Evolutionary conservation across 2,329 filamentous ascomycete species (phyloP), one percentile per base, ranked within the genome.

Genomic region (Pyricularia sp.): DNA sequence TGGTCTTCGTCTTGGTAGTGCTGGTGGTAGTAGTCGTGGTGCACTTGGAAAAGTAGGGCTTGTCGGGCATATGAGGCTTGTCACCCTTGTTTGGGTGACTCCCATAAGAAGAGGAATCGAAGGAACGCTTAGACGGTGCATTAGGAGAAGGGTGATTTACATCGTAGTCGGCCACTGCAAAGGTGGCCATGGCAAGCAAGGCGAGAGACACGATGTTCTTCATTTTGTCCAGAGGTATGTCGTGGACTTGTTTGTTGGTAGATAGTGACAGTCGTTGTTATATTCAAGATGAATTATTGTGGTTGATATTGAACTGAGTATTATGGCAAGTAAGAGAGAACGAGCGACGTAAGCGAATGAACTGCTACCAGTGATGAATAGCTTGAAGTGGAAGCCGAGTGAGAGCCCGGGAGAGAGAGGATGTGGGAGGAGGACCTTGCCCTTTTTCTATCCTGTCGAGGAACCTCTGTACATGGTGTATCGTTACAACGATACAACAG

Each of bases 321-420:
- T 49, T 49, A 49, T 49, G 19, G n/a, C 40, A 49, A 49, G 16
- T 9, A 49, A 28, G 24, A 26, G 35, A 66, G 61, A 68, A 65
- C 65, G 69, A 71, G 67, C 68, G 69, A 69, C 64, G 57, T 55
- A 64, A 70, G 68, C 68, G 68, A 70, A 65, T 64, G 69, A 53
- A 68, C 65, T 66, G 69, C 53, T 67, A 66, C 66, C 67, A 65
- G 63, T 61, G 69, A 70, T 65, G 68, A 19, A 55, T 22, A 55
- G 49, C 69, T 68, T 65, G 33, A 63, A 65, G 62, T 28, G 65
- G 55, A 63, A 26, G 22, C 24, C 22, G 5, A 26, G 22, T 57
- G 24, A 26, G 24, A 33, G 28, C 24, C 28, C 28, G 19, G 28
- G 9, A 60, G 57, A 33, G 22, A n/a, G 22, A 19, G 22, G 55